Conservation (phyloP, 352 stramenopile species). For the Phytophthora melonis region DNA sequence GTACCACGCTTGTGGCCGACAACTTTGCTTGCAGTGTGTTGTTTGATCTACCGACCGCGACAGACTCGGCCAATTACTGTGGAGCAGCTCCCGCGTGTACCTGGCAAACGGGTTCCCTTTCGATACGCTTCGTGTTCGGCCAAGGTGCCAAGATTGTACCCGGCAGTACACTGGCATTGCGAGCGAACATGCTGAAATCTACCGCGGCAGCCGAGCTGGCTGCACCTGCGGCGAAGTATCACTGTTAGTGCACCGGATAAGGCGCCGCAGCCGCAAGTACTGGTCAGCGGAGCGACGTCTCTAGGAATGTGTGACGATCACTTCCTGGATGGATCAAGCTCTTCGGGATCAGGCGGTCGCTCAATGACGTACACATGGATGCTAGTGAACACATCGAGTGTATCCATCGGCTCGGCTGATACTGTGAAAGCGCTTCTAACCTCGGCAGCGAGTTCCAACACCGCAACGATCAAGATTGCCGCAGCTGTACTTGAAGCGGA, state of each 20-base stretch:
- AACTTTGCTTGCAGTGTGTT: slow-evolving; percentile 60
- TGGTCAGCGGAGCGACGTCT: slow-evolving; percentile 56
- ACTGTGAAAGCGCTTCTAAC: slow-evolving; percentile 37
- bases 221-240: slow-evolving; percentile 45
- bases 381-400: slow-evolving; percentile 34
- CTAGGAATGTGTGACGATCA: slow-evolving; percentile 70
- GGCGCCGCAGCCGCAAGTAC: slow-evolving; percentile 49
- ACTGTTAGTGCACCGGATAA: slow-evolving; percentile 47
- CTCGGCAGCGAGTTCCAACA: slow-evolving; percentile 42
- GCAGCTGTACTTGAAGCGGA: slow-evolving; percentile 49
- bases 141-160: slow-evolving; percentile 51
- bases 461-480: slow-evolving; percentile 45
- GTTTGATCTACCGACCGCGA: slow-evolving; percentile 55
- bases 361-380: slow-evolving; percentile 68
- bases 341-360: slow-evolving; percentile 62
- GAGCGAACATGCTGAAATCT: slow-evolving; percentile 62
- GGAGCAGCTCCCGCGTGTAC: slow-evolving; percentile 47
- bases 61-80: slow-evolving; percentile 47
- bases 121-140: slow-evolving; percentile 63
- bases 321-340: slow-evolving; percentile 62
- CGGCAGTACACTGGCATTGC: slow-evolving; percentile 41
- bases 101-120: slow-evolving; percentile 54
- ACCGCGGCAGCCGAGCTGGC: slow-evolving; percentile 52
- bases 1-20: slow-evolving; percentile 33
- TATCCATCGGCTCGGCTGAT: slow-evolving; percentile 23